Evolutionary conservation across 2,329 filamentous ascomycete species (phyloP).

Genomic region (Aureobasidium uvarum): DNA sequence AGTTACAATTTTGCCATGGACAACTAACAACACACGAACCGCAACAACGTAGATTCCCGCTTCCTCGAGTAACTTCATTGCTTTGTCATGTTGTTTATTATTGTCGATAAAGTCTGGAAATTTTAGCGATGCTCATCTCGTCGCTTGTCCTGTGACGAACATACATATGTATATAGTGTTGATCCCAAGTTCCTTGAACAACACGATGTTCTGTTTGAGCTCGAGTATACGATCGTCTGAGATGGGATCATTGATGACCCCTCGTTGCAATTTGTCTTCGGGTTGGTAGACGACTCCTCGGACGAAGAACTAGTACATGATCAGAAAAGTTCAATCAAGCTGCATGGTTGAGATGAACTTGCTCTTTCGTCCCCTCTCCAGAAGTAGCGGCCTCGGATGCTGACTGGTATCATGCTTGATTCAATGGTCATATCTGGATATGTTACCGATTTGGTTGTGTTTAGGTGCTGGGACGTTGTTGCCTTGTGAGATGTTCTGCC

Average conservation of each 20-base stretch:
- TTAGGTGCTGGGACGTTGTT: not conserved
- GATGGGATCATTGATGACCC: slow-evolving; percentile 20
- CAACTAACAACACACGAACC: slow-evolving; percentile 9
- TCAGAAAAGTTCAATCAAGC: not conserved
- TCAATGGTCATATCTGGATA: not conserved
- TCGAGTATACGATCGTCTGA: slow-evolving; percentile 23
- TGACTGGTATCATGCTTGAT: slow-evolving; percentile 1
- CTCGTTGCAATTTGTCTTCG: not conserved
- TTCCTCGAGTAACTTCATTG: slow-evolving; percentile 30
- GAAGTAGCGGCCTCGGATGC: slow-evolving; percentile 7
- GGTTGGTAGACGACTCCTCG: slow-evolving; percentile 28
- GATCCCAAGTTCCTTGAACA: slow-evolving; percentile 28
- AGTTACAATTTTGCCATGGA: not conserved
- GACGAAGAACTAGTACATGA: slow-evolving; percentile 26
- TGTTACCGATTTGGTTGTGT: not conserved
- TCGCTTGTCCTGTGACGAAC: slow-evolving; percentile 12
- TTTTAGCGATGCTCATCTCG: not conserved
- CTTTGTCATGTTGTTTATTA: slow-evolving; percentile 25
- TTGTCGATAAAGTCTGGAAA: slow-evolving; percentile 26
- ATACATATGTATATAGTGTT: slow-evolving; percentile 28
- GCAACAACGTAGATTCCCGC: slow-evolving; percentile 29
- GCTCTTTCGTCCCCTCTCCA: slow-evolving; percentile 7
- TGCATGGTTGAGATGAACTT: not conserved
- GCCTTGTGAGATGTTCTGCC: not conserved
- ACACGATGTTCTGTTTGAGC: slow-evolving; percentile 13